These are phyloP conservation scores for Mitragyna speciosa DNA, from an alignment of 257 asterid species.

Conservation along the genomic window DNA sequence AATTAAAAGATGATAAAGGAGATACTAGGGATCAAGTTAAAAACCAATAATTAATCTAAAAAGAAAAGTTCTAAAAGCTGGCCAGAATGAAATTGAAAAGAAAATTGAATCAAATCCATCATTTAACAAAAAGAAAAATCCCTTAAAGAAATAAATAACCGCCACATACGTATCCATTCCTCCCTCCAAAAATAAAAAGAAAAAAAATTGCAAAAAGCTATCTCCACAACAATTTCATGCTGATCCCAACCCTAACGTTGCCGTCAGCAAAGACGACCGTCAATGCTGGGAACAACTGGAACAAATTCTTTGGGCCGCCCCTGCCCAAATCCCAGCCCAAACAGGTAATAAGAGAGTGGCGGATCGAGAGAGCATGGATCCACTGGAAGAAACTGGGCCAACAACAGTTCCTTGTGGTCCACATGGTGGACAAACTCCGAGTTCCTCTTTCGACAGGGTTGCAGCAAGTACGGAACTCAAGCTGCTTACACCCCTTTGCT, in stretches of 20 bases:
- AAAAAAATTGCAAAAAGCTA: no score
- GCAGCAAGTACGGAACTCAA: constrained; percentile 89
- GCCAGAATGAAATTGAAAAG: no score
- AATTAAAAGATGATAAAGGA: no score
- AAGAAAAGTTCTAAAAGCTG: no score
- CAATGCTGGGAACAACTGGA: constrained; percentile 38
- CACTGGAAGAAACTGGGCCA: constrained; percentile 80
- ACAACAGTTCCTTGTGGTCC: constrained; percentile 81
- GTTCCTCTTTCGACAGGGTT: constrained; percentile 90
- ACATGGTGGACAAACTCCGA: constrained; percentile 99
- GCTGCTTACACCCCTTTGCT: constrained; percentile 99
- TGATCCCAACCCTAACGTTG: constrained; percentile 34
- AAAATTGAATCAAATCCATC: no score
- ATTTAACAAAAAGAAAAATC: no score
- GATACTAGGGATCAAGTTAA: no score
- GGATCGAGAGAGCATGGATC: constrained; percentile 86
- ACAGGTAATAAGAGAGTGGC: constrained; percentile 66
- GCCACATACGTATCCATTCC: no score
- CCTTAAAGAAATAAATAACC: no score
- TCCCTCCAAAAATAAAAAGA: no score
- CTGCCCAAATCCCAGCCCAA: constrained; percentile 56
- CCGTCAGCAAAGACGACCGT: constrained; percentile 32
- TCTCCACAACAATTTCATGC: constrained; percentile 41
- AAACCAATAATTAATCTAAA: no score
- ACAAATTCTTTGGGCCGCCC: constrained; percentile 17